phyloP scores from a whole-genome alignment of 257 asterid species.

The Jacaranda mimosifolia region DNA sequence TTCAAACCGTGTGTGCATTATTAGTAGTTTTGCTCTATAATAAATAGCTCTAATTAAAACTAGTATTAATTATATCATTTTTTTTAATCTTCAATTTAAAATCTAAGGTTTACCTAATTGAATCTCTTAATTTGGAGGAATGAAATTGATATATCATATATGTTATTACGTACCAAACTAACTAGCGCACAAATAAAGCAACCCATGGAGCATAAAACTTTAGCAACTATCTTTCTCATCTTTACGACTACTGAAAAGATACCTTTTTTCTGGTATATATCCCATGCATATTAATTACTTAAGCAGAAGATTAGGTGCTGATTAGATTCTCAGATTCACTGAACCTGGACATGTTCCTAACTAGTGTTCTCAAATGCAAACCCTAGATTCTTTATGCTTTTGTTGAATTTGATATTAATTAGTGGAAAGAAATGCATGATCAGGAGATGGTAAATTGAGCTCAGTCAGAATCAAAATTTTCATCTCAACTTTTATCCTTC shows the following conservation, averaged over 20 bases:
- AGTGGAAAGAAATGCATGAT: too few relatives aligned
- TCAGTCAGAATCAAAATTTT: too few relatives aligned
- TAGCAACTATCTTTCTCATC: neutral
- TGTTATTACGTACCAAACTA: neutral
- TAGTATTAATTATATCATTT: too few relatives aligned
- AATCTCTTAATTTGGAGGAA: neutral
- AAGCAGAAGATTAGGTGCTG: neutral
- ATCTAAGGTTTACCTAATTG: too few relatives aligned
- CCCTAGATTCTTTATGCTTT: conserved; percentile 14
- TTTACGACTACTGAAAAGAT: conserved; percentile 18
- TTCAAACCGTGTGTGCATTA: too few relatives aligned
- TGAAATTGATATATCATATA: neutral
- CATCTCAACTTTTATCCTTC: too few relatives aligned
- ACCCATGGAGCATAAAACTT: neutral
- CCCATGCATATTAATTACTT: neutral
- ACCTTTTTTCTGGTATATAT: conserved; percentile 11
- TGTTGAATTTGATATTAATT: neutral
- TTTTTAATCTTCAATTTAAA: too few relatives aligned
- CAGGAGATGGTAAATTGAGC: too few relatives aligned
- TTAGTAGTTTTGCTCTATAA: too few relatives aligned
- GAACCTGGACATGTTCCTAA: conserved; percentile 39
- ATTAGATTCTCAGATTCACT: conserved; percentile 31
- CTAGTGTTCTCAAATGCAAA: neutral
- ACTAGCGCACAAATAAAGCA: conserved; percentile 16
- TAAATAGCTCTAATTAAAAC: too few relatives aligned